Conservation (phyloP, 192 early-diverging fungal genomes). For the Phlyctochytrium planicorne region DNA sequence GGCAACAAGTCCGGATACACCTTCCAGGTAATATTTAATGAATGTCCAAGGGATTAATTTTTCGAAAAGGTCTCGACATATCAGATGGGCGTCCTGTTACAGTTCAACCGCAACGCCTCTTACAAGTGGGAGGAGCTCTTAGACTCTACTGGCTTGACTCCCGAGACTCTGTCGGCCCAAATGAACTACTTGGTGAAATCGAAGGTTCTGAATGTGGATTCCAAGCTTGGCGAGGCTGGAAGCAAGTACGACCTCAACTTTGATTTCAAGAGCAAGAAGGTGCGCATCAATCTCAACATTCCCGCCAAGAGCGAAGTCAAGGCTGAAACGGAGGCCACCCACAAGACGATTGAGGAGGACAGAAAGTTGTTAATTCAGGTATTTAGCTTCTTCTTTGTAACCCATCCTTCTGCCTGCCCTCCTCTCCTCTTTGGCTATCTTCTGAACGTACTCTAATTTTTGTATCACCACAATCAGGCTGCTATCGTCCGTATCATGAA, state of each 20-base stretch:
- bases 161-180: conserved; percentile 65
- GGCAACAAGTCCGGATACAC: conserved; percentile 72
- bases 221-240: conserved; percentile 33
- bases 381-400: too few species aligned
- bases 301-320: conserved; percentile 87
- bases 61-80: conserved; percentile 76
- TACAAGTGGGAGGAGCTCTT: conserved; percentile 79
- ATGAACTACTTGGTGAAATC: conserved; percentile 81
- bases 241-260: conserved; percentile 74
- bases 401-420: too few species aligned
- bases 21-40: conserved; percentile 67
- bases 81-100: conserved; percentile 91
- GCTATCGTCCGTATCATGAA: conserved; percentile 91
- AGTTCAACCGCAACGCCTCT: conserved; percentile 78
- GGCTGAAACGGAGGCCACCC: conserved; percentile 86
- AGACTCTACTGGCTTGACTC: conserved; percentile 69
- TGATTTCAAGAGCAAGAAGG: conserved; percentile 76
- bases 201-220: conserved; percentile 65
- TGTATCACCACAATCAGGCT: conserved; percentile 58
- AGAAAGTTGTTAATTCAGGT: conserved; percentile 91
- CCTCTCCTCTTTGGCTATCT: too few species aligned
- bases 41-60: conserved; percentile 6
- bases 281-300: conserved; percentile 85
- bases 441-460: too few species aligned
- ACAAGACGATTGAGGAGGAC: conserved; percentile 89